These are phyloP conservation scores for Sporodiniella umbellata DNA, from an alignment of 371 early-diverging fungal species.

Conservation along the genomic window DNA sequence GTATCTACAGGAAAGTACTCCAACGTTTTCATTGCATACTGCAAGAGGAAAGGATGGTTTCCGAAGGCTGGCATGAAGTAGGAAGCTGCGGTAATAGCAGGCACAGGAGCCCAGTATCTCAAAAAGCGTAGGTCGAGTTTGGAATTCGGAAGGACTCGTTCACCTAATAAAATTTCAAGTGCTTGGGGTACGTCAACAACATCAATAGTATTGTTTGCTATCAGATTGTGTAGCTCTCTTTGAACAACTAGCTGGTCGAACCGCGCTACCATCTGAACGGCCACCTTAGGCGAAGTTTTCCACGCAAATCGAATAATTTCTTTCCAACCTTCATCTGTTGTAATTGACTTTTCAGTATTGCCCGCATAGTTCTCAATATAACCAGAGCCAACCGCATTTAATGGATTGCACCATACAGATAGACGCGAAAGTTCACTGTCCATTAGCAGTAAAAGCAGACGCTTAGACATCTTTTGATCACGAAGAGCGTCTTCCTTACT, in stretches of 20 bases:
- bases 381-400: constrained; percentile 36
- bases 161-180: constrained; percentile 65
- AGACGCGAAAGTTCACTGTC: constrained; percentile 81
- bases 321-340: constrained; percentile 58
- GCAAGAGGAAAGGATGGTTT: constrained; percentile 82
- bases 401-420: constrained; percentile 73
- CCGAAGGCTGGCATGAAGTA: constrained; percentile 68
- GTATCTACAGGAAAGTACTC: constrained; percentile 88
- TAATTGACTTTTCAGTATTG: constrained; percentile 29
- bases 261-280: constrained; percentile 74
- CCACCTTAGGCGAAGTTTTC: constrained; percentile 74
- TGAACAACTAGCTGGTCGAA: constrained; percentile 69
- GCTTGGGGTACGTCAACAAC: constrained; percentile 78
- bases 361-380: constrained; percentile 28
- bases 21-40: constrained; percentile 90
- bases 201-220: constrained; percentile 63
- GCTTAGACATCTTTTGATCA: constrained; percentile 19
- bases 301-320: constrained; percentile 77
- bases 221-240: constrained; percentile 63
- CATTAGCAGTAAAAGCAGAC: constrained; percentile 66
- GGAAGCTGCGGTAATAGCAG: constrained; percentile 87
- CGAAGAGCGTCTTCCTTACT: constrained; percentile 23
- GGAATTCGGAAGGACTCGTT: constrained; percentile 33
- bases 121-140: constrained; percentile 57
- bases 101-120: constrained; percentile 87